Evolutionary conservation across 805 yeast species (phyloP), one percentile per base, ranked within the genome.

Genomic region (Hanseniaspora nectarophila): DNA sequence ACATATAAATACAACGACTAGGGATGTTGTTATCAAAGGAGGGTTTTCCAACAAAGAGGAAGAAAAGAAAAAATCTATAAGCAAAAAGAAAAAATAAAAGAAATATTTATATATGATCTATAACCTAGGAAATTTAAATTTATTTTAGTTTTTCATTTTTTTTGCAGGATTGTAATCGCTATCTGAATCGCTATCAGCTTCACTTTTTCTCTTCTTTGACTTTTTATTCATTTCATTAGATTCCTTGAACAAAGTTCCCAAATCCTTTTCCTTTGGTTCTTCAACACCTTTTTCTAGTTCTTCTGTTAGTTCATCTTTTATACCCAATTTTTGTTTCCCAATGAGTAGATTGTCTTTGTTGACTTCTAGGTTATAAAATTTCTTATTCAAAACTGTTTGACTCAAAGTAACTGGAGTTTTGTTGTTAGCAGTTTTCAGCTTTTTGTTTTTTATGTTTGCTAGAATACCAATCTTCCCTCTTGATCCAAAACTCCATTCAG

Each of bases 1-100:
- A 60, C 97, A 92, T 64, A 92, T 92, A 54, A 92, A 90, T 61
- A 73, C 88, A 3, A 78, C 87, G 1, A 89, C 97, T 0, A 72
- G 97, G 61, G 92, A 87, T 46, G 96, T 90, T 0, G 73, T 92
- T 0, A 67, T 79, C 1, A 74, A 70, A 50, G 94, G 86, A 2
- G 79, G 78, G 0, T 77, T 52, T 31, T 45, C 47, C 7, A 26
- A 10, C 3, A 31, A 45, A 12, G 51, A 46, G 20, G 24, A 32
- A 26, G 34, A 31, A 26, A 39, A 47, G 20, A 47, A 31, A 15
- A 26, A 33, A 4, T 5, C 15, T 31, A 16, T 9, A n/a, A 26
- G 10, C 9, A 45, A 39, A 29, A 39, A 32, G 33, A 43, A 38
- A 16, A 29, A 35, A 18, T 24, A 31, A 26, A 38, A 24, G 16